Evolutionary conservation across 2,329 filamentous ascomycete genomes (phyloP), one percentile per base, ranked within the genome.

Genomic region (Lojkania enalia): DNA sequence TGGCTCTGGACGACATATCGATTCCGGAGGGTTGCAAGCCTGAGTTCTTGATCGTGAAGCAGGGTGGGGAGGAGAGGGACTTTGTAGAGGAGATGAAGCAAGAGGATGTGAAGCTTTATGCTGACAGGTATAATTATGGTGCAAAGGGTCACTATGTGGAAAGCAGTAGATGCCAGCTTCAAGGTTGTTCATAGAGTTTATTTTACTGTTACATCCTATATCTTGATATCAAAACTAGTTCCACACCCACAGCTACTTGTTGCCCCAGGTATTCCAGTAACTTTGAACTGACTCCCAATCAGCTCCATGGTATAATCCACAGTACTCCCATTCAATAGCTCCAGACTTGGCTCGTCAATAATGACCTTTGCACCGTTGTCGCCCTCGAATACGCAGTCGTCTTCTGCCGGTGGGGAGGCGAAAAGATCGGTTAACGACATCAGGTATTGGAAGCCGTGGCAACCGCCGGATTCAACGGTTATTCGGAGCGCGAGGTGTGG

Each of bases 161-260:
- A n/a, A n/a, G n/a, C n/a, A n/a, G n/a, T n/a, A n/a, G n/a, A n/a
- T n/a, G n/a, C n/a, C n/a, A n/a, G n/a, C n/a, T n/a, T n/a, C n/a
- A n/a, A n/a, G n/a, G n/a, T n/a, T n/a, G n/a, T n/a, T n/a, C n/a
- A n/a, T n/a, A n/a, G n/a, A n/a, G n/a, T n/a, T n/a, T n/a, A n/a
- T n/a, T n/a, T n/a, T n/a, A n/a, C n/a, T n/a, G n/a, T n/a, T n/a
- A 30, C 14, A 5, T 40, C 31, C 52, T 44, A 68, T 44, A 69
- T 44, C 46, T 91, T 90, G 55, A 97, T 90, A 73, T 97, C 94
- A 71, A 99, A 99, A 67, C 92, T 97, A 13, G 92, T 96, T 5
- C 94, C 94, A 71, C 94, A 99, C 1, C 94, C 94, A 74, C 94
- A 99, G 69, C 88, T 96, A 71, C 91, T 97, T 46, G 87, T 90